Base-by-base conservation (phyloP, 306 rosid genomes). In the Begonia masoniana region DNA sequence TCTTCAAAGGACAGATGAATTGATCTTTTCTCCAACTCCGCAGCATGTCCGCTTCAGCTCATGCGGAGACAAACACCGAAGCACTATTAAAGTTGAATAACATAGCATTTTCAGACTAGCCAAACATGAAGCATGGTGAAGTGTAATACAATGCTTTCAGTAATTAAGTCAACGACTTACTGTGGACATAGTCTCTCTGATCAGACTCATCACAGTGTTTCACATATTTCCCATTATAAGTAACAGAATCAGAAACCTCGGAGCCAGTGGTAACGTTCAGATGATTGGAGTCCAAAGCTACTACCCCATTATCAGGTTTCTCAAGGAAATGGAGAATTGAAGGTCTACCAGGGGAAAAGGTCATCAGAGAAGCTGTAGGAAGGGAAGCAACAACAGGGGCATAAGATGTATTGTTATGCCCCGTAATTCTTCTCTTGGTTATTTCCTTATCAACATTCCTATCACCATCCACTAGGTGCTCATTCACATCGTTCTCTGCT, bases 31-130 rank as follows among this genome's bases (percentile, higher is more conserved):
- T 76, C 82, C 62, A 76, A 57, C 65, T 68, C 68, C 45, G 71
- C 54, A 36, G 82, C 82, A 58, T 64, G 69, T 36, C 60, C 58
- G 82, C 69, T 76, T 19, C n/a, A 76, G 82, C 67, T 76, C 82
- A 55, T 53, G 41, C 48, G 82, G 51, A 41, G 72, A 57, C 46
- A 71, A 55, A 68, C 51, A 54, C 58, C 58, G 55, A 43, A 76
- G 71, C 69, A 58, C 82, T 76, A 47, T 16, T 0, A n/a, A 60
- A 60, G 13, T n/a, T 15, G 48, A 19, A 55, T 13, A 55, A 47
- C 54, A 50, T 6, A 26, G 36, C 36, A 26, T 26, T 26, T 26
- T 26, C 4, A 26, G 36, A 26, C 7, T 26, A 26, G 36, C 36
- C 36, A 26, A 26, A 26, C 36, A 26, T 6, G 36, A 26, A 6